These are phyloP conservation scores for Quercus gilva DNA, from an alignment of 306 rosid genomes.

Conservation along the genomic window DNA sequence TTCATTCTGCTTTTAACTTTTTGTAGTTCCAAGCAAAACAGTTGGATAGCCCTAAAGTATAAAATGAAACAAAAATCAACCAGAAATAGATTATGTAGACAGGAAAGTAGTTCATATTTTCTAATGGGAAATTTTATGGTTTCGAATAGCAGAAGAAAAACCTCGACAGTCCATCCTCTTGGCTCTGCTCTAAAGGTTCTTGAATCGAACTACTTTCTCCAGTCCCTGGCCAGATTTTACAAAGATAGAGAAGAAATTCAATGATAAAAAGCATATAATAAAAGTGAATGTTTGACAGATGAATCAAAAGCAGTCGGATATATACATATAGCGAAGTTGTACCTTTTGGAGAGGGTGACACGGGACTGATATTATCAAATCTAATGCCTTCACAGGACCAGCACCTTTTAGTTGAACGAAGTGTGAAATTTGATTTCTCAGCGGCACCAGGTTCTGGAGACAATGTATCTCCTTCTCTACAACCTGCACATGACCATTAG, in stretches of 20 bases:
- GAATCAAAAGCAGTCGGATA: background rate
- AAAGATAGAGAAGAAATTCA: constrained; percentile 4
- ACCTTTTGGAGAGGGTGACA: constrained; percentile 45
- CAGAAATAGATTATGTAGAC: constrained; percentile 4
- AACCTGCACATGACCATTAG: constrained; percentile 39
- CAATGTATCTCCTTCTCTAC: constrained; percentile 31
- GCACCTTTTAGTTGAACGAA: constrained; percentile 50
- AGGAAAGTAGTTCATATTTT: background rate
- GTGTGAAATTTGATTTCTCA: constrained; percentile 34
- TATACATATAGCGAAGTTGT: constrained; percentile 21
- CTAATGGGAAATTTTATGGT: background rate
- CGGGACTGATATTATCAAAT: constrained; percentile 35
- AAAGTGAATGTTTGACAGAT: constrained; percentile 9
- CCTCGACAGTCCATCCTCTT: constrained; percentile 75
- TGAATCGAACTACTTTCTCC: constrained; percentile 50
- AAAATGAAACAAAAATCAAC: constrained; percentile 20
- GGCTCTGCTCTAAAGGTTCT: constrained; percentile 51
- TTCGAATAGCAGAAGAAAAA: constrained; percentile 26
- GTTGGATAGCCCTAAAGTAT: constrained; percentile 65
- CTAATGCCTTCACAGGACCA: constrained; percentile 39
- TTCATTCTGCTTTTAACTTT: constrained; percentile 72
- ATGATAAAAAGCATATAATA: constrained; percentile 7
- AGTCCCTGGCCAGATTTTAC: constrained; percentile 41
- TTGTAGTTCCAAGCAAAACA: constrained; percentile 60
- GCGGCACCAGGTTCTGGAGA: constrained; percentile 20